Percentiles rank a stretch among this genome's conserved stretches.
Conservation (phyloP, 768 basidiomycete species). For the Psilocybe cubensis region DNA sequence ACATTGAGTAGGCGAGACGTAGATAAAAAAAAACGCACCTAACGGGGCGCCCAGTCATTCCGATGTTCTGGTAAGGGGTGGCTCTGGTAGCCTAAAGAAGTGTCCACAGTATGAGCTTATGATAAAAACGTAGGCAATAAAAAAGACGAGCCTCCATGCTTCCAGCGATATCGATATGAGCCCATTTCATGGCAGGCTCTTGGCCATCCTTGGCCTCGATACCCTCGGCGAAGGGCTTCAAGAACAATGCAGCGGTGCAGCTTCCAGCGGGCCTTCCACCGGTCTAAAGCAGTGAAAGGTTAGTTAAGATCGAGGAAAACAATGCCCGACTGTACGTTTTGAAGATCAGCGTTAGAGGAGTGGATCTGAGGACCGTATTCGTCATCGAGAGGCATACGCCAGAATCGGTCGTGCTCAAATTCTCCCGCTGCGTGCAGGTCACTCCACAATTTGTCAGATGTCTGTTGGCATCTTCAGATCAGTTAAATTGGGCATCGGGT, state of each 20-base stretch:
- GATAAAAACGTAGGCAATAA: not conserved
- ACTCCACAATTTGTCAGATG: conserved; percentile 76
- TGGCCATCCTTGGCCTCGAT: conserved; percentile 64
- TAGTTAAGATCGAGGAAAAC: not conserved
- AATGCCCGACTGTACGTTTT: conserved; percentile 55
- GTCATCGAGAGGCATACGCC: conserved; percentile 89
- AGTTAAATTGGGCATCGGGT: not conserved
- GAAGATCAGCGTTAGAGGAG: conserved; percentile 79
- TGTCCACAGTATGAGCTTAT: no score
- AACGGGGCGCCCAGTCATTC: conserved; percentile 82
- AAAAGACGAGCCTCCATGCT: conserved; percentile 65
- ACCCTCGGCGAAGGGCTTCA: conserved; percentile 81
- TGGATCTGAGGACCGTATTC: conserved; percentile 80
- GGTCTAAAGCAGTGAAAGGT: conserved; percentile 43
- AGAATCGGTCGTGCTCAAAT: conserved; percentile 80
- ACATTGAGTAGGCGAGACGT: not conserved
- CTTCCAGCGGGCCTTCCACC: conserved; percentile 76
- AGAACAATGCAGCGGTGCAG: conserved; percentile 85
- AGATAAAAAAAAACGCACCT: conserved; percentile 47
- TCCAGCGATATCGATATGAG: conserved; percentile 85
- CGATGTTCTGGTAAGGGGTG: conserved; percentile 67
- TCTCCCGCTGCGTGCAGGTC: conserved; percentile 71
- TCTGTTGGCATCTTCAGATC: conserved; percentile 40
- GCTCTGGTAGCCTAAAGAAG: conserved; percentile 50
- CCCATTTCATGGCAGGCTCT: conserved; percentile 71